Percentiles rank a stretch among this genome's conserved stretches.
Conservation (phyloP, 2,329 filamentous ascomycete species). For the Monosporascus ibericus region DNA sequence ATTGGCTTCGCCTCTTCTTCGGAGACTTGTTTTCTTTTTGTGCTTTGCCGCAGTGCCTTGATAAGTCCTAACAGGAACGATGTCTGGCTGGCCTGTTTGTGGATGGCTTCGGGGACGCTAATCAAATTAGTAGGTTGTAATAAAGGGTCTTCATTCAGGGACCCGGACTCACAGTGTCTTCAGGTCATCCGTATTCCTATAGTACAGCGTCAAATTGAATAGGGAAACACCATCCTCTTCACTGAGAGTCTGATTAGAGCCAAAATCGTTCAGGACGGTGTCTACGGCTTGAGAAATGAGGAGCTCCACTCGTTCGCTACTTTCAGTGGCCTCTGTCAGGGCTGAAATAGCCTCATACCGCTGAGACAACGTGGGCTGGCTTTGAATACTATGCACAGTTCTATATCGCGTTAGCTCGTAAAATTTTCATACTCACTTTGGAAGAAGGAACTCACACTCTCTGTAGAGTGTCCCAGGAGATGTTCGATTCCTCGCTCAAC, state of each 20-base stretch:
- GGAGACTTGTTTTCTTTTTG: conserved; percentile 3
- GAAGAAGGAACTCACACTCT: conserved; percentile 2
- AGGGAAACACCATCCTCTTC: conserved; percentile 13
- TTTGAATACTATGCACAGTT: conserved; percentile 1
- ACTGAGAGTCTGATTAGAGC: background rate
- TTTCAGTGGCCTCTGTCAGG: conserved; percentile 5
- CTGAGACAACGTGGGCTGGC: conserved; percentile 1
- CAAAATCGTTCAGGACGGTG: background rate
- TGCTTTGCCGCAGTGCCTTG: conserved; percentile 3
- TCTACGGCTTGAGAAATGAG: conserved; percentile 2
- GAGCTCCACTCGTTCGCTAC: conserved; percentile 1
- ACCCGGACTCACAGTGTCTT: conserved; percentile 10
- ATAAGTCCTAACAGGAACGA: conserved; percentile 11
- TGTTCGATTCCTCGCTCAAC: conserved; percentile 1
- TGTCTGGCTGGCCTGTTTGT: background rate
- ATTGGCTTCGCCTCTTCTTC: conserved; percentile 3
- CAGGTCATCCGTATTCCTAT: conserved; percentile 4
- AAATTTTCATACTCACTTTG: background rate
- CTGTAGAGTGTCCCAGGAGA: conserved; percentile 1
- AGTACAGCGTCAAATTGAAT: conserved; percentile 7
- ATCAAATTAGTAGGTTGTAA: background rate
- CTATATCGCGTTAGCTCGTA: conserved; percentile 5
- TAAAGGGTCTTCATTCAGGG: background rate
- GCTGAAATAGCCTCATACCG: conserved; percentile 6
- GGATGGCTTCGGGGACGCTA: conserved; percentile 7